A percentile compares a stretch with the other conserved stretches of the same genome.
These are phyloP conservation scores for Globisporangium recalcitrans DNA, from an alignment of 352 stramenopile species.

Conservation along the genomic window DNA sequence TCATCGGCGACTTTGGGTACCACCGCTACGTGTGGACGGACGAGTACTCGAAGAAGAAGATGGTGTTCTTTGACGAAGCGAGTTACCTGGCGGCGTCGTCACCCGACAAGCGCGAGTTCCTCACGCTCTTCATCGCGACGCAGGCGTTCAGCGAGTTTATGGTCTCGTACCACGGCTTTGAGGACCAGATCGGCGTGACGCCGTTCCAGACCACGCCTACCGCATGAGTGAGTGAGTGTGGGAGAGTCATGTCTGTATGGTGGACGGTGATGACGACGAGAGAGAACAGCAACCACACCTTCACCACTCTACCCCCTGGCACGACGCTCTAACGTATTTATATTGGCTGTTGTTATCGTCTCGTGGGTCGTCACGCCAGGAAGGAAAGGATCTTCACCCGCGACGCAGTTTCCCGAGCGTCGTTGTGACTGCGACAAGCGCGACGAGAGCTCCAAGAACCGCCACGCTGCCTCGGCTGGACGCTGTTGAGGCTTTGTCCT, in stretches of 20 bases:
- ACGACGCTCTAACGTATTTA: constrained; percentile 4
- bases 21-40: constrained; percentile 83
- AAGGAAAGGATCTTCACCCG: not conserved
- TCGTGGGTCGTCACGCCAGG: not conserved
- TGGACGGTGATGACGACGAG: not conserved
- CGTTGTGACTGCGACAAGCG: constrained; percentile 13
- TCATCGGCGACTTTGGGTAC: constrained; percentile 83
- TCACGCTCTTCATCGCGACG: constrained; percentile 80
- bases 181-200: constrained; percentile 35
- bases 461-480: not conserved
- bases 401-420: constrained; percentile 1
- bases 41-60: constrained; percentile 74
- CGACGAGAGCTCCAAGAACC: constrained; percentile 11
- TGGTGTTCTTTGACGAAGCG: constrained; percentile 82
- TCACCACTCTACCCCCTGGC: not conserved
- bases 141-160: constrained; percentile 85
- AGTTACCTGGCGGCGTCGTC: constrained; percentile 76
- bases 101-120: constrained; percentile 73
- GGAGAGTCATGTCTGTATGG: not conserved
- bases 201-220: constrained; percentile 6
- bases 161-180: constrained; percentile 78
- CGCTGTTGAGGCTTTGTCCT: not conserved
- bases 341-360: not conserved
- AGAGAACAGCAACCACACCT: not conserved
- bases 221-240: not conserved